Conservation (phyloP, 2,329 filamentous ascomycete genomes). For the Trichoderma asperellum region DNA sequence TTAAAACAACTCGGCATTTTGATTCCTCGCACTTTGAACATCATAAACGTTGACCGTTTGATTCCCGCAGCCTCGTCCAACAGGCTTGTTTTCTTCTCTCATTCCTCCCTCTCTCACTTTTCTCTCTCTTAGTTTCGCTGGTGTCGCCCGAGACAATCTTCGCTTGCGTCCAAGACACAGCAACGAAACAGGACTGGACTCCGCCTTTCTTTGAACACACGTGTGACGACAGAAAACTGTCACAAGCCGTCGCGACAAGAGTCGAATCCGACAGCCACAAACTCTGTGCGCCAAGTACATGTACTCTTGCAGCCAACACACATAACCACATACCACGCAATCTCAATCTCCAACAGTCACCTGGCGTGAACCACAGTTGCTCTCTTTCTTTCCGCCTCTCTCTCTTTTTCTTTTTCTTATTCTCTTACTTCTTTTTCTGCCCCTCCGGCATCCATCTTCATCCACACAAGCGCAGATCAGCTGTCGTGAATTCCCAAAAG, state of each 20-base stretch:
- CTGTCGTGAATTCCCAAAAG: slow-evolving; percentile 9
- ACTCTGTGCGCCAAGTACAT: not conserved
- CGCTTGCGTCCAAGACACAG: slow-evolving; percentile 10
- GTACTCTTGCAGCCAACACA: not conserved
- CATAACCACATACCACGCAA: slow-evolving; percentile 1
- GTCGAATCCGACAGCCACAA: slow-evolving; percentile 10
- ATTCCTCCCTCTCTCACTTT: slow-evolving; percentile 3
- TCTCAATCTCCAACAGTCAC: slow-evolving; percentile 4
- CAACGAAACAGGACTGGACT: slow-evolving; percentile 16
- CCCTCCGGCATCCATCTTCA: not conserved
- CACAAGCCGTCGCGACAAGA: not conserved
- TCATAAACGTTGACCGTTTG: slow-evolving; percentile 23
- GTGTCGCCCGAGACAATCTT: slow-evolving; percentile 15
- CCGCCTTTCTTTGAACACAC: slow-evolving; percentile 17
- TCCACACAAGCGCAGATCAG: slow-evolving; percentile 6
- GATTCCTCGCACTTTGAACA: slow-evolving; percentile 16
- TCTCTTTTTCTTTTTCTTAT: not conserved
- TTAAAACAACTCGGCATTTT: slow-evolving; percentile 1
- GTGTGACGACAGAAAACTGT: slow-evolving; percentile 20
- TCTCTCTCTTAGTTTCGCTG: not conserved
- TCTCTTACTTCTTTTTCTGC: not conserved
- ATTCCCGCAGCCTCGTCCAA: not conserved
- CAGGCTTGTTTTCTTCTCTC: not conserved
- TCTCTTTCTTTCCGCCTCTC: not conserved
- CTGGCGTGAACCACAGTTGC: slow-evolving; percentile 23